These are phyloP conservation scores for Xylariales sp. DNA, from an alignment of 2,329 filamentous ascomycete species.

Conservation along the genomic window DNA sequence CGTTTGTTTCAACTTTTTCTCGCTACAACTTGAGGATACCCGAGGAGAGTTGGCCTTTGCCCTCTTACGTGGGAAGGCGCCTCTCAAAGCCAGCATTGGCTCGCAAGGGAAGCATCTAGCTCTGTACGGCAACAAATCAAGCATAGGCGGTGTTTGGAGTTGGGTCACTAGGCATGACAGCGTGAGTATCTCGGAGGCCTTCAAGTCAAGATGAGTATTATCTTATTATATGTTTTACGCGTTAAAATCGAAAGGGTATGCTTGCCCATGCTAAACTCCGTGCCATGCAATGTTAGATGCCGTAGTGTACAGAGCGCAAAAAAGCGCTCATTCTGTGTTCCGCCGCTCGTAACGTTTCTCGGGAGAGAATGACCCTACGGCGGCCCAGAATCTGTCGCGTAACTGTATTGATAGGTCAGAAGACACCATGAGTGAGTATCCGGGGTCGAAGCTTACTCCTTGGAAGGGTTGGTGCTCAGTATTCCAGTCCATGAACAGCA, in stretches of 20 bases:
- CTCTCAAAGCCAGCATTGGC: too few species aligned
- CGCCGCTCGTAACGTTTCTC: constrained; percentile 19
- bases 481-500: constrained; percentile 59
- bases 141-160: constrained; percentile 10
- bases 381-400: constrained; percentile 34
- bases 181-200: neutral
- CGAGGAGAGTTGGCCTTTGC: too few species aligned
- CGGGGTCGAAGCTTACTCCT: constrained; percentile 32
- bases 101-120: too few species aligned
- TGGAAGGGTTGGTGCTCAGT: constrained; percentile 43
- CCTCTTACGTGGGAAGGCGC: too few species aligned
- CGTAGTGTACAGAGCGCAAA: constrained; percentile 10
- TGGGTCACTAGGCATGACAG: neutral
- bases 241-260: constrained; percentile 6
- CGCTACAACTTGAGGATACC: too few species aligned
- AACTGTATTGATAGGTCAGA: too few species aligned
- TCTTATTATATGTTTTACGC: constrained; percentile 13
- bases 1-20: too few species aligned
- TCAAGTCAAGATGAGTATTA: too few species aligned
- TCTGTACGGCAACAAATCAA: neutral
- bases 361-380: constrained; percentile 25
- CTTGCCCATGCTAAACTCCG: constrained; percentile 26
- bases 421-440: too few species aligned
- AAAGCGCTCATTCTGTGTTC: constrained; percentile 14
- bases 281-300: constrained; percentile 19